Percentiles rank a stretch among this genome's conserved stretches.
Conservation (phyloP, 2,329 filamentous ascomycete genomes). For the Onygenales sp. region DNA sequence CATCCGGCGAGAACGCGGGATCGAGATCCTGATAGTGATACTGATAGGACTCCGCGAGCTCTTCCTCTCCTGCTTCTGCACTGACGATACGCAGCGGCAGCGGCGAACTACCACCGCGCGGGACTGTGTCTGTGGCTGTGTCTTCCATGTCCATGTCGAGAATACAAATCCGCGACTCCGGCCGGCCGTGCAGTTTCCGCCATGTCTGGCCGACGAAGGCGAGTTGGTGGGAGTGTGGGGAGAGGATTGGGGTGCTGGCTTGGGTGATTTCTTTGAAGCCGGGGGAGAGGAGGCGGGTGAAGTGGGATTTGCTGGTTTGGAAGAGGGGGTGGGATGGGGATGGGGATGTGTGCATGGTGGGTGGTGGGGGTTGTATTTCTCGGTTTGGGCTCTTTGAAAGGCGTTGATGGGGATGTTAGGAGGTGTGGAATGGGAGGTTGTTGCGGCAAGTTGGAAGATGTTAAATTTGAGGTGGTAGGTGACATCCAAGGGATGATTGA, state of each 20-base stretch:
- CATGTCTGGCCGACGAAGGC: not conserved
- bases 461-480: no score
- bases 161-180: not conserved
- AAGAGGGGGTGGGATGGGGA: not conserved
- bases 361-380: no score
- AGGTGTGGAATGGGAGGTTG: no score
- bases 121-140: no score
- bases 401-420: no score
- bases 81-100: no score
- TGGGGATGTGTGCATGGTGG: no score
- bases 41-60: no score
- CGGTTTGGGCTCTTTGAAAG: no score
- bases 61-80: not conserved
- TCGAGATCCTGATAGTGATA: not conserved
- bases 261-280: not conserved
- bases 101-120: no score
- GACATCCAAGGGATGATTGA: no score
- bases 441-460: no score
- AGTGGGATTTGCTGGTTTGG: not conserved
- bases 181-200: not conserved
- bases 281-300: not conserved
- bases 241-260: not conserved
- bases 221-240: not conserved
- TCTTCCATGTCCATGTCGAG: not conserved
- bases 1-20: not conserved